phyloP scores from a whole-genome alignment of 164 flowering plant genomes.

The Brasenia schreberi region DNA sequence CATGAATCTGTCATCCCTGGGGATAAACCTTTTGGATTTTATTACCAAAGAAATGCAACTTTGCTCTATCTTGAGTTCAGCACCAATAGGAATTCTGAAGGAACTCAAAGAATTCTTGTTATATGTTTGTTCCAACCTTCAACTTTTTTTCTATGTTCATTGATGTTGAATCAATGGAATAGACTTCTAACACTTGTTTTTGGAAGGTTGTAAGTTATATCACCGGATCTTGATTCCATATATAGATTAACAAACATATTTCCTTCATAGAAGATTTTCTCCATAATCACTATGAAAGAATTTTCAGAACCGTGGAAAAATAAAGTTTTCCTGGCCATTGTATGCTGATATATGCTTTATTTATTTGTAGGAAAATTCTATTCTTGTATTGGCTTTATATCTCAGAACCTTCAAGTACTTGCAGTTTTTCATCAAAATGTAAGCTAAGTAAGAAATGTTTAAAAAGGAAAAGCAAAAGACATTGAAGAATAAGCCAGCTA shows the following conservation, averaged over 20 bases:
- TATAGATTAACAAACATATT: not conserved
- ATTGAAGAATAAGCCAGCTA: too few relatives aligned
- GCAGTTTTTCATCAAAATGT: too few relatives aligned
- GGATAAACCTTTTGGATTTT: slow-evolving; percentile 1
- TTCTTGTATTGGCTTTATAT: too few relatives aligned
- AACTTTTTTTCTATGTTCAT: not conserved
- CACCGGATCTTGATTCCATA: not conserved
- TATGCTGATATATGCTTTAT: too few relatives aligned
- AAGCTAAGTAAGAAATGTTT: too few relatives aligned
- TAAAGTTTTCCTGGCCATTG: too few relatives aligned
- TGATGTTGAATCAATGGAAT: not conserved
- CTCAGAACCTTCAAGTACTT: too few relatives aligned
- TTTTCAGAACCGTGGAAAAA: too few relatives aligned
- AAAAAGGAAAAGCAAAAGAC: too few relatives aligned
- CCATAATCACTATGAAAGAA: slow-evolving; percentile 1
- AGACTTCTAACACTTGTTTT: not conserved
- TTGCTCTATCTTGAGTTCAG: not conserved
- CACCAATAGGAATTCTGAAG: slow-evolving; percentile 1
- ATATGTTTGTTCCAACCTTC: slow-evolving; percentile 1
- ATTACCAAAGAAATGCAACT: not conserved
- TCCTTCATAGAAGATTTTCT: slow-evolving; percentile 1
- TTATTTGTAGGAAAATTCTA: too few relatives aligned
- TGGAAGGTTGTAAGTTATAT: not conserved
- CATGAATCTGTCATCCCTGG: not conserved
- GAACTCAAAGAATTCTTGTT: not conserved